Evolutionary conservation across 345 rosid genomes (phyloP).

Genomic region (Salix dunnii): DNA sequence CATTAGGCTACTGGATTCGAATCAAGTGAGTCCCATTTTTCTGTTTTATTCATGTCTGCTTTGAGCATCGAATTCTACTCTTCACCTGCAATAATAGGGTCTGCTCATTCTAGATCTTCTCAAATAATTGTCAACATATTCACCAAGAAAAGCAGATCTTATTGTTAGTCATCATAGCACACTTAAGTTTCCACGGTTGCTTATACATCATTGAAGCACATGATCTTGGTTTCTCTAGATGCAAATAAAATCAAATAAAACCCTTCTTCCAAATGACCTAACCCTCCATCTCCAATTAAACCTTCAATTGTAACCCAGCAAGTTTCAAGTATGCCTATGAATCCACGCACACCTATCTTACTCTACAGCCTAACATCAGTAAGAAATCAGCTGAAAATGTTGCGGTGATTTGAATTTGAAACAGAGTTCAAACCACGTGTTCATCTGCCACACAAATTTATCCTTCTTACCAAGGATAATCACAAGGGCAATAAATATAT

Average conservation of each 20-base stretch:
- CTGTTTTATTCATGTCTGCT: neutral
- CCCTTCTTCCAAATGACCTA: neutral
- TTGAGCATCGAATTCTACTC: neutral
- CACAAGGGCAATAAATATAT: too few relatives aligned
- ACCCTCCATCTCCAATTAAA: neutral
- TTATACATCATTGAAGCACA: neutral
- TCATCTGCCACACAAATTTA: neutral
- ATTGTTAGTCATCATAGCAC: neutral
- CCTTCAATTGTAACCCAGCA: neutral
- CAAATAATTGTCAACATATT: neutral
- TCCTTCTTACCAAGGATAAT: neutral
- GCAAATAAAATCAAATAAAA: neutral
- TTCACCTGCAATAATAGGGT: neutral
- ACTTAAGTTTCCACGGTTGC: neutral
- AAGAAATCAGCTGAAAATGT: neutral
- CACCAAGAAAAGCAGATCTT: neutral
- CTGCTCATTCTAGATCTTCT: neutral
- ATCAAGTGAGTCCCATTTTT: neutral
- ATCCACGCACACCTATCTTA: neutral
- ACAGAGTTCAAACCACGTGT: neutral
- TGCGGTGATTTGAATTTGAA: neutral
- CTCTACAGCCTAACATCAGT: neutral
- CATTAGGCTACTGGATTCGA: neutral
- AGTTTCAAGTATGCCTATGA: neutral
- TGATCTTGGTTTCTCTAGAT: neutral